A percentile compares a stretch with the other conserved stretches of the same genome.
phyloP scores from a whole-genome alignment of 768 basidiomycete genomes.

The Sporobolomyces phaffii region DNA sequence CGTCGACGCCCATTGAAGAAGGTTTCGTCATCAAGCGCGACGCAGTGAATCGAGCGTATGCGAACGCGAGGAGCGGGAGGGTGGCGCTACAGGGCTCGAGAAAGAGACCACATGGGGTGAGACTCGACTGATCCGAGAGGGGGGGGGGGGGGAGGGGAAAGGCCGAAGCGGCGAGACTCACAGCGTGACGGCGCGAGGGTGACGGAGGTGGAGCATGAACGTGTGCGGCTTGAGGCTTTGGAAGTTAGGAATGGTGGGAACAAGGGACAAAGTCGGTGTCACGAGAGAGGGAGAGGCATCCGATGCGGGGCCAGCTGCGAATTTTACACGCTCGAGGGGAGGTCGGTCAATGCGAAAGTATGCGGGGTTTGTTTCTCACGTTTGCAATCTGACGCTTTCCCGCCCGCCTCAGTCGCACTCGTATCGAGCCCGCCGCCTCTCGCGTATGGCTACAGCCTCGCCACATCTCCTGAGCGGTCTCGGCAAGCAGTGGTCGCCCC shows the following conservation, averaged over 20 bases:
- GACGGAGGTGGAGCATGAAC: slow-evolving; percentile 7
- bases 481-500: slow-evolving; percentile 1
- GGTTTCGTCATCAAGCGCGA: neutral
- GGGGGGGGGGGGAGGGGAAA: neutral
- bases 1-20: neutral
- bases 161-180: no score
- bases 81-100: neutral
- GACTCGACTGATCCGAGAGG: neutral
- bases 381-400: no score
- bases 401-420: no score
- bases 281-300: neutral
- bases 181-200: slow-evolving; percentile 20
- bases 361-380: neutral
- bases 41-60: slow-evolving; percentile 7
- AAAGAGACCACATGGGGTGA: neutral
- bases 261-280: neutral
- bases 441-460: neutral
- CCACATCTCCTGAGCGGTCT: neutral
- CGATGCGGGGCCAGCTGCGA: neutral
- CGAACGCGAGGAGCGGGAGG: slow-evolving; percentile 12
- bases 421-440: no score
- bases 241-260: neutral
- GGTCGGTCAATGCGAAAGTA: neutral
- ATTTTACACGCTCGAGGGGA: neutral
- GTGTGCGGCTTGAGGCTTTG: neutral